Conservation (phyloP, 768 basidiomycete species). For the Phanerochaete sordida region DNA sequence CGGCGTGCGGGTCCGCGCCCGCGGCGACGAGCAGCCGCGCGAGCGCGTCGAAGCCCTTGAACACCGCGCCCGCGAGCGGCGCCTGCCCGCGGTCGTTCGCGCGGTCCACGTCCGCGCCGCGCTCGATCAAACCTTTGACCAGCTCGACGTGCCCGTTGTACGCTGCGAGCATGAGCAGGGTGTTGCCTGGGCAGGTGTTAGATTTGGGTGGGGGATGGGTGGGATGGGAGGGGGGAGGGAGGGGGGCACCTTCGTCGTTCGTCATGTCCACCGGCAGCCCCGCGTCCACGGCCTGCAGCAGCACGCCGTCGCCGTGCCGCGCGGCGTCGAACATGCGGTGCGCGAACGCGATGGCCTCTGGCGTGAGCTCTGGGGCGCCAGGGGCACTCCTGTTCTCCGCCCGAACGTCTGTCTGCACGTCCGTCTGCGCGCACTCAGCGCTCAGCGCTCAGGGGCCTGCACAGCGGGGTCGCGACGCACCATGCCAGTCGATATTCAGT, state of each 20-base stretch:
- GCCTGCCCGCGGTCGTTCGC: slow-evolving; percentile 72
- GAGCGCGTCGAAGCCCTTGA: slow-evolving; percentile 66
- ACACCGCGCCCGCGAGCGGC: slow-evolving; percentile 73
- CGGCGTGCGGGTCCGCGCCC: slow-evolving; percentile 61
- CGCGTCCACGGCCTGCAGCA: slow-evolving; percentile 58
- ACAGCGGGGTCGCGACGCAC: not conserved
- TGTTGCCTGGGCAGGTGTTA: no score
- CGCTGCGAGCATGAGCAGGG: slow-evolving; percentile 74
- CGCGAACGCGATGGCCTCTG: slow-evolving; percentile 46
- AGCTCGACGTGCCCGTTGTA: slow-evolving; percentile 64
- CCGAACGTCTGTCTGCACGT: not conserved
- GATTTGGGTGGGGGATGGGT: no score
- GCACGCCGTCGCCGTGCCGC: slow-evolving; percentile 48
- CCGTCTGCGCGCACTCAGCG: not conserved
- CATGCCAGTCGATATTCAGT: not conserved
- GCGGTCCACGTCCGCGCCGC: slow-evolving; percentile 63
- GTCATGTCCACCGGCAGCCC: slow-evolving; percentile 73
- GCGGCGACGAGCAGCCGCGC: slow-evolving; percentile 48
- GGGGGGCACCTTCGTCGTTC: slow-evolving; percentile 56
- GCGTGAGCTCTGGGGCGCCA: slow-evolving; percentile 22
- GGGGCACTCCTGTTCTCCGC: not conserved
- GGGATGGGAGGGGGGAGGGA: not conserved
- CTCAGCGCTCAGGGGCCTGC: not conserved
- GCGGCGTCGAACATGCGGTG: slow-evolving; percentile 76
- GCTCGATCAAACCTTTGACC: slow-evolving; percentile 46